These are phyloP conservation scores for Zymoseptoria passerinii DNA, from an alignment of 2,329 filamentous ascomycete genomes.

Conservation along the genomic window DNA sequence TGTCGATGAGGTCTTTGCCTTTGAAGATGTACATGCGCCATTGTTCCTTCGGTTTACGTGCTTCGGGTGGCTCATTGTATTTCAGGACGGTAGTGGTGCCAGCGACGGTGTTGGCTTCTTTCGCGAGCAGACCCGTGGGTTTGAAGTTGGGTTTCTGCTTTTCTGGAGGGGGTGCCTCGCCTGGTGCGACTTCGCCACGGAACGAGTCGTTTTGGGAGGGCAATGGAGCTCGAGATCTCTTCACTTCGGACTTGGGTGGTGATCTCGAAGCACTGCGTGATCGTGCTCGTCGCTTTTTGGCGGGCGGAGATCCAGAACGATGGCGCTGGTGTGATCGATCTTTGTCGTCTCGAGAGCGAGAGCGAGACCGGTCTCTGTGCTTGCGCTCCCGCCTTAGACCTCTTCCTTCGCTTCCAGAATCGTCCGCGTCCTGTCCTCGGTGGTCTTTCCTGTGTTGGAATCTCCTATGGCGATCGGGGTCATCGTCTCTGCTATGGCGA, in stretches of 20 bases:
- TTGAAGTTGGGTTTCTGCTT: constrained; percentile 87
- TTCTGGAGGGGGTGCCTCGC: constrained; percentile 35
- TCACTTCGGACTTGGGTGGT: constrained; percentile 35
- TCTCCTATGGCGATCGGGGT: constrained; percentile 1
- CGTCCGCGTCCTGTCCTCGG: constrained; percentile 7
- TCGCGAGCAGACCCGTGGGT: constrained; percentile 71
- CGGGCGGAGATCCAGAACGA: constrained; percentile 22
- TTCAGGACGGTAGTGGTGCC: constrained; percentile 76
- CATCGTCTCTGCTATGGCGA: constrained; percentile 2
- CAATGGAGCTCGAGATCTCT: constrained; percentile 36
- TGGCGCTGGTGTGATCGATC: constrained; percentile 15
- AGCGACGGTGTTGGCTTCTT: constrained; percentile 75
- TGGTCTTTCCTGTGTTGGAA: constrained; percentile 6
- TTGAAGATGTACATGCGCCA: constrained; percentile 97
- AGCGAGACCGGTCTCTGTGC: constrained; percentile 13
- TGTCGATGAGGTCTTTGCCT: constrained; percentile 65
- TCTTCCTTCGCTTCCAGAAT: constrained; percentile 6
- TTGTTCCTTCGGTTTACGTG: constrained; percentile 73
- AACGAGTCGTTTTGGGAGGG: constrained; percentile 42
- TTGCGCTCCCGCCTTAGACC: constrained; percentile 11
- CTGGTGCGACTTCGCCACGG: constrained; percentile 23
- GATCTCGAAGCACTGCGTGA: constrained; percentile 34
- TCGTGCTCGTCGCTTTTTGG: constrained; percentile 29
- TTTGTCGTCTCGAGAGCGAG: constrained; percentile 18
- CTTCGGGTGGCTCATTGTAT: constrained; percentile 91